These are phyloP conservation scores for Colletotrichum sp. DNA, from an alignment of 2,329 filamentous ascomycete species.

Conservation along the genomic window DNA sequence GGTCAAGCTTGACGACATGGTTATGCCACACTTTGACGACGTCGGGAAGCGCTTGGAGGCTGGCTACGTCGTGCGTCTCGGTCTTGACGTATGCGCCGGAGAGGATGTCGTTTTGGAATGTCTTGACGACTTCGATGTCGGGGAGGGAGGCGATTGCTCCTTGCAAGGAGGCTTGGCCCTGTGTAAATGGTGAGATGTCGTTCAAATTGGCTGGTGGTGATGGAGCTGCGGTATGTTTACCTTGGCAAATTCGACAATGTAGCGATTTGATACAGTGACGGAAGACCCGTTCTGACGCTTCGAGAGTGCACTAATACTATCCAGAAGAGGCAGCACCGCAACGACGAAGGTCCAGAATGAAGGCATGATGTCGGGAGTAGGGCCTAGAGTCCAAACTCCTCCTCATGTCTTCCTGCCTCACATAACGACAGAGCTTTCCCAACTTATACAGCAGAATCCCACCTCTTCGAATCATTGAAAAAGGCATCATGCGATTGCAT, in stretches of 20 bases:
- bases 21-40: constrained; percentile 39
- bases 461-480: background rate
- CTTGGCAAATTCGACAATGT: constrained; percentile 13
- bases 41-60: constrained; percentile 33
- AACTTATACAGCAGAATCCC: background rate
- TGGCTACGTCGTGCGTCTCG: constrained; percentile 36
- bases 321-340: background rate
- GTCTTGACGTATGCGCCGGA: constrained; percentile 36
- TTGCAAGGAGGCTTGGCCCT: background rate
- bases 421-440: too few relatives aligned
- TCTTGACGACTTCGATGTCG: constrained; percentile 6
- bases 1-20: background rate
- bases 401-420: background rate
- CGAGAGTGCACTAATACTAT: background rate
- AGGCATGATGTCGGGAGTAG: background rate
- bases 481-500: background rate
- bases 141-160: background rate
- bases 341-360: background rate
- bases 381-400: rapidly evolving
- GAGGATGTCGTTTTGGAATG: constrained; percentile 33
- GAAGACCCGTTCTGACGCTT: background rate
- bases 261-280: background rate
- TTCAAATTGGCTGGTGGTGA: rapidly evolving
- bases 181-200: background rate
- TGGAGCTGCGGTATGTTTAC: background rate